phyloP scores from a whole-genome alignment of 2,329 filamentous ascomycete species.

The Penicillium sp. region DNA sequence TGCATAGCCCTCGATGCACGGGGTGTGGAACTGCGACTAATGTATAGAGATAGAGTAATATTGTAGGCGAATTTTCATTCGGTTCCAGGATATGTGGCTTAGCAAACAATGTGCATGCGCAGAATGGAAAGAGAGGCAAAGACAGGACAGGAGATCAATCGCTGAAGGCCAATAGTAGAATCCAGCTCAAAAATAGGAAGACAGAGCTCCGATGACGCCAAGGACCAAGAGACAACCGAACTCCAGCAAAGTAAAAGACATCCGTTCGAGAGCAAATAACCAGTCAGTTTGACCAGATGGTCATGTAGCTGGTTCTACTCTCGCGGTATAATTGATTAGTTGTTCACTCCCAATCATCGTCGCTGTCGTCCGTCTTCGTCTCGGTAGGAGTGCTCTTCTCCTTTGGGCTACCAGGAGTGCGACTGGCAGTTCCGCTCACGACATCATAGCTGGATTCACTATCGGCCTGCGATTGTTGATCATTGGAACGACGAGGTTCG shows the following conservation, averaged over 20 bases:
- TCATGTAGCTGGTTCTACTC: too few relatives aligned
- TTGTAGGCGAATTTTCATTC: conserved; percentile 5
- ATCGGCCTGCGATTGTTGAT: conserved; percentile 83
- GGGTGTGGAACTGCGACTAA: too few relatives aligned
- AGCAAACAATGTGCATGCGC: conserved; percentile 12
- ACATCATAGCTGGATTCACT: conserved; percentile 96
- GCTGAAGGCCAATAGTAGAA: conserved; percentile 18
- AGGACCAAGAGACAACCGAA: conserved; percentile 14
- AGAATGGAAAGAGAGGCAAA: conserved; percentile 7
- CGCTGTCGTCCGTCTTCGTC: conserved; percentile 52
- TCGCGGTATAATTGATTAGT: background rate
- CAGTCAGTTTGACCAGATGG: too few relatives aligned
- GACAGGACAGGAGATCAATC: conserved; percentile 14
- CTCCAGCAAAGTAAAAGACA: conserved; percentile 13
- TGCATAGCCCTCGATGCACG: too few relatives aligned
- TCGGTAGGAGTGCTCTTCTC: conserved; percentile 39
- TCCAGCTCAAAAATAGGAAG: conserved; percentile 11
- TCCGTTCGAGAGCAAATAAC: conserved; percentile 4
- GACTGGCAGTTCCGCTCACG: conserved; percentile 73
- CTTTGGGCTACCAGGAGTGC: conserved; percentile 63
- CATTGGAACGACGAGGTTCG: conserved; percentile 67
- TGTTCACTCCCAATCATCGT: conserved; percentile 69
- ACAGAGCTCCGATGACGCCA: conserved; percentile 12
- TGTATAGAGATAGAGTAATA: too few relatives aligned
- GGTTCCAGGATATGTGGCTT: conserved; percentile 13